Evolutionary conservation across 2,329 filamentous ascomycete species (phyloP), one percentile per base, ranked within the genome.

Genomic region (Diaporthe velutina): DNA sequence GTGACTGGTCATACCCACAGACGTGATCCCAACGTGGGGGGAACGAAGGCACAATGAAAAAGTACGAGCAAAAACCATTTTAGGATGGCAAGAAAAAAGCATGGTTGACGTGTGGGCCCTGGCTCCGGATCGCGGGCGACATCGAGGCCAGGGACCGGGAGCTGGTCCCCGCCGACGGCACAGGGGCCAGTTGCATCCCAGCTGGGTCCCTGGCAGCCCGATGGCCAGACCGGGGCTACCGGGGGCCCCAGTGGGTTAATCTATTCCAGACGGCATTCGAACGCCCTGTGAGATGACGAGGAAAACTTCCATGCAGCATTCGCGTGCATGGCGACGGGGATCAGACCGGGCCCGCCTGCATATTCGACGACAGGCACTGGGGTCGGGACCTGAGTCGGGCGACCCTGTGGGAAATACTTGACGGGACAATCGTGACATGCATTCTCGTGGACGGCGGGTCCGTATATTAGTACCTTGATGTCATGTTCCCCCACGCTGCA

Each of bases 281-380:
- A 68, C 30, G 64, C 64, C 64, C 64, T 68, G 64, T 54, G 48
- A 68, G 64, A 68, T 68, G 64, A 68, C 64, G 48, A 68, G 64
- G 64, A 68, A 68, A 54, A 40, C 48, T 54, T 68, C 64, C 64
- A 68, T 68, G 64, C 64, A 38, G 45, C 45, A 19, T 54, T 54
- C n/a, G 45, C 40, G 45, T 52, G 64, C 64, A 54, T 68, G 64
- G 64, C 64, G 48, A 68, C 64, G 64, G 64, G 64, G 64, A 68
- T 68, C 64, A 68, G 48, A 54, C 64, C 48, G 64, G 64, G 35
- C 64, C 64, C 64, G 64, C 64, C 45, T 68, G 64, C 64, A 68
- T 54, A n/a, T 68, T 68, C 48, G 33, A 68, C 48, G n/a, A 68
- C 64, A 68, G 45, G 48, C 45, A 25, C 13, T 28, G 19, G 45